A percentile compares a stretch with the other conserved stretches of the same genome.
Evolutionary conservation across 1,284 basidiomycete genomes (phyloP).

Genomic region (Ganoderma sp.): DNA sequence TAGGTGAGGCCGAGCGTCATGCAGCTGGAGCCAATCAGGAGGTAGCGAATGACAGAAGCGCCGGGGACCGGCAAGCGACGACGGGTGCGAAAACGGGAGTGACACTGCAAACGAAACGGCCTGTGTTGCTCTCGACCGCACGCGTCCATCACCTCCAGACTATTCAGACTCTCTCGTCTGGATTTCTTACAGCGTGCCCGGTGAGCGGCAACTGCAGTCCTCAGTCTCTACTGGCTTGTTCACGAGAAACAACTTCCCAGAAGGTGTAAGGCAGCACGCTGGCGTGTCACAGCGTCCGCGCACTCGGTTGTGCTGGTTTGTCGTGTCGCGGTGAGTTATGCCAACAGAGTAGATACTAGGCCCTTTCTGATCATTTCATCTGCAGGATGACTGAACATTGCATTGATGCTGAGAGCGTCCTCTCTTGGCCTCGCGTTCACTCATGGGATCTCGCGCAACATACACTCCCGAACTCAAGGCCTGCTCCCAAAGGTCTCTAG

Average conservation of each 20-base stretch:
- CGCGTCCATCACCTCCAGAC: conserved; percentile 22
- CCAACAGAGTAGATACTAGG: background rate
- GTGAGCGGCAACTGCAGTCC: background rate
- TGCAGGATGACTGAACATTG: conserved; percentile 74
- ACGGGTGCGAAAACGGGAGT: conserved; percentile 23
- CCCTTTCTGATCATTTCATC: background rate
- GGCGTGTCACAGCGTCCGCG: conserved; percentile 29
- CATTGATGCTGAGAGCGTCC: conserved; percentile 82
- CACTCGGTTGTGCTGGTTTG: conserved; percentile 29
- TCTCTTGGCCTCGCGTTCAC: conserved; percentile 62
- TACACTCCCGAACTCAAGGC: conserved; percentile 27
- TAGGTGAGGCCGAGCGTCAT: background rate
- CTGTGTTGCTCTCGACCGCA: conserved; percentile 20
- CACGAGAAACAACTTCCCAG: background rate
- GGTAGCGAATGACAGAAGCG: conserved; percentile 18
- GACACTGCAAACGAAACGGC: conserved; percentile 18
- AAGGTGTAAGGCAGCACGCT: conserved; percentile 28
- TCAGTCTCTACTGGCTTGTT: background rate
- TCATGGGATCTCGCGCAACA: conserved; percentile 38
- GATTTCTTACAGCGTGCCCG: conserved; percentile 10
- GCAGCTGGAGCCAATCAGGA: conserved; percentile 21
- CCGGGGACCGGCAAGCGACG: background rate
- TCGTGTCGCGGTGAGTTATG: conserved; percentile 55
- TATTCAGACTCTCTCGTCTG: conserved; percentile 22
- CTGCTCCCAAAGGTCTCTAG: conserved; percentile 29